Evolutionary conservation across 1,284 basidiomycete genomes (phyloP), one percentile per base, ranked within the genome.

Genomic region (Kalmanozyma brasiliensis): DNA sequence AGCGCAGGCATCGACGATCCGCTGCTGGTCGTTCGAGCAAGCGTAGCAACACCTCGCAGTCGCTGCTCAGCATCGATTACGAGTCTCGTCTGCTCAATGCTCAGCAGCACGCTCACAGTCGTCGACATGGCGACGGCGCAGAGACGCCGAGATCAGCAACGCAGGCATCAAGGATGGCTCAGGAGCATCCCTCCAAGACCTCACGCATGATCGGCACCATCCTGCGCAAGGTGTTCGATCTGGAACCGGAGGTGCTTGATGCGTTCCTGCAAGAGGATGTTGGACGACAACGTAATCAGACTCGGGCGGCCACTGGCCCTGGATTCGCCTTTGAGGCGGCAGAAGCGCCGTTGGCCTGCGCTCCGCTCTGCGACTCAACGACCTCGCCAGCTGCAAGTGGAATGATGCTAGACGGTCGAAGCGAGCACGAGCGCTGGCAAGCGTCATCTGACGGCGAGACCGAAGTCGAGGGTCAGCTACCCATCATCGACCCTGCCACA

Each of bases 181-280:
- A 49, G 11, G 36, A 47, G 49, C 49, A 62, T 26, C 46, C 65
- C 3, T 47, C 49, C 42, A 68, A 68, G 41, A 69, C 69, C 2
- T 53, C 63, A 11, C 55, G 69, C 17, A 24, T 72, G 43, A 67
- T 72, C 34, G 64, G 69, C 16, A 49, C 46, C 38, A 63, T 72
- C 42, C 29, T 72, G 45, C 59, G 63, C 29, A 65, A 52, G 33
- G 49, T 73, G 10, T 73, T 73, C 40, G 62, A 64, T 20, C 38
- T 73, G 24, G 70, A 73, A 17, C 65, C 70, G 23, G 70, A 73
- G 19, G 70, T 73, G 51, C 57, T 73, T 3, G 70, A 73, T 37
- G 49, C 70, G 1, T 68, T 73, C 20, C 37, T 73, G 17, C 49
- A 59, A 4, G 49, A 63, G 7, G 67, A 70, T 43, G 53, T 49